Percentiles rank a stretch among this genome's conserved stretches.
These are phyloP conservation scores for Kodamaea sp. DNA, from an alignment of 1,139 yeast genomes.

Conservation along the genomic window DNA sequence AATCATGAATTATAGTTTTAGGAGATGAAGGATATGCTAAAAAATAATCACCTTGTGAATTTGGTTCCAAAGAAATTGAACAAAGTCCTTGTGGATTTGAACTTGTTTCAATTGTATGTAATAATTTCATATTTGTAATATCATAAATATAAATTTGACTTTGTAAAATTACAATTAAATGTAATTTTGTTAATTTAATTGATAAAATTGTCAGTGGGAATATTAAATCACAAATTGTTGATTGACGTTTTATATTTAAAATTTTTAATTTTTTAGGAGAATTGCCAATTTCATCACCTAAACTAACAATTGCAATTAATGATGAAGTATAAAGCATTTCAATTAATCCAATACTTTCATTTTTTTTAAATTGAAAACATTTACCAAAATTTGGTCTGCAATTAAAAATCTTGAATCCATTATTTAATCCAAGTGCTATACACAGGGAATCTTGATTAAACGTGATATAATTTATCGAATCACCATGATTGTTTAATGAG, in stretches of 20 bases:
- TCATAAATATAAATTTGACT: conserved; percentile 90
- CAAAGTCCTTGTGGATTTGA: conserved; percentile 62
- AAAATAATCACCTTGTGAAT: conserved; percentile 48
- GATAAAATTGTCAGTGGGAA: conserved; percentile 81
- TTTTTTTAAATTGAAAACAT: conserved; percentile 51
- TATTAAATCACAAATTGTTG: conserved; percentile 79
- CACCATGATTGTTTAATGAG: conserved; percentile 8
- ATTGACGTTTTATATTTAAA: conserved; percentile 71
- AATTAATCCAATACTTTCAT: conserved; percentile 65
- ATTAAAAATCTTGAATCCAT: conserved; percentile 80
- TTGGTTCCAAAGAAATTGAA: conserved; percentile 59
- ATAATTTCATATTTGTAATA: conserved; percentile 77
- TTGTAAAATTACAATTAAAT: conserved; percentile 74
- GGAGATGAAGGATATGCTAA: conserved; percentile 90
- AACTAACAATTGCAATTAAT: conserved; percentile 78
- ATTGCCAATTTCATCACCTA: conserved; percentile 76
- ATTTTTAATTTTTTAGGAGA: conserved; percentile 81
- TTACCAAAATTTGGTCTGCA: conserved; percentile 82
- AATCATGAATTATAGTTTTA: conserved; percentile 43
- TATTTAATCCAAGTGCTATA: conserved; percentile 72
- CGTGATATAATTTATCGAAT: conserved; percentile 53
- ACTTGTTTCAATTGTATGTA: conserved; percentile 84
- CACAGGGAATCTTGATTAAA: conserved; percentile 93
- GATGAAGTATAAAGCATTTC: conserved; percentile 94
- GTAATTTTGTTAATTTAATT: conserved; percentile 70